Base-by-base conservation (phyloP, 1,284 basidiomycete species). In the Trichosporon sp. region DNA sequence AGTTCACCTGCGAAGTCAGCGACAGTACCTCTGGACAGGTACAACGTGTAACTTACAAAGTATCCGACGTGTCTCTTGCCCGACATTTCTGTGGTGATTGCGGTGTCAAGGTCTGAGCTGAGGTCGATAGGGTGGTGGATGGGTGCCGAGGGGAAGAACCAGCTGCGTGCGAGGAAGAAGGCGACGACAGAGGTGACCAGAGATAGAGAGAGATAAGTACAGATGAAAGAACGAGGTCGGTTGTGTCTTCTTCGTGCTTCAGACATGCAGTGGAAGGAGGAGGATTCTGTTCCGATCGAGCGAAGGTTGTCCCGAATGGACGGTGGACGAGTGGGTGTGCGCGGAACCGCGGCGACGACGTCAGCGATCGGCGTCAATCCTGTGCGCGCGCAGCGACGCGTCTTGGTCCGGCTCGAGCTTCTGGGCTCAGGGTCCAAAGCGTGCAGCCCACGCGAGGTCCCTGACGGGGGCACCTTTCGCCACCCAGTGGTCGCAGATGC, bases 61-160 rank as follows among this genome's bases (percentile, higher is more conserved):
- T 79, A 79, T 31, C 77, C 77, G 12, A 79, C 75, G 56, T 71
- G 74, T 44, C 69, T 70, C 66, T 75, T 75, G 34, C 73, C 74
- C 34, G 53, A 27, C 60, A 72, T 73, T 18, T 58, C 35, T n/a
- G 32, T 44, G 8, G 58, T 12, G 38, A 18, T 60, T 11, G 18
- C 29, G 29, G 56, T 31, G 56, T 31, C 56, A 29, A 31, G 27
- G 18, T 31, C 29, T 18, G 56, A 31, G 56, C 29, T 29, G 18
- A 31, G 27, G 27, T 31, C 27, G 7, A 31, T 18, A 7, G 21
- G 56, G 18, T 60, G 56, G 12, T 31, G 56, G 0, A 60, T 4
- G n/a, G 56, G 56, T n/a, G 15, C 18, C 11, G 13, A 32, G 11
- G 56, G 27, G 56, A 60, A 31, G 56, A 31, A 31, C 56, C 56